Conservation (phyloP, 108 stramenopile species). For the Cylindrotheca fusiformis region DNA sequence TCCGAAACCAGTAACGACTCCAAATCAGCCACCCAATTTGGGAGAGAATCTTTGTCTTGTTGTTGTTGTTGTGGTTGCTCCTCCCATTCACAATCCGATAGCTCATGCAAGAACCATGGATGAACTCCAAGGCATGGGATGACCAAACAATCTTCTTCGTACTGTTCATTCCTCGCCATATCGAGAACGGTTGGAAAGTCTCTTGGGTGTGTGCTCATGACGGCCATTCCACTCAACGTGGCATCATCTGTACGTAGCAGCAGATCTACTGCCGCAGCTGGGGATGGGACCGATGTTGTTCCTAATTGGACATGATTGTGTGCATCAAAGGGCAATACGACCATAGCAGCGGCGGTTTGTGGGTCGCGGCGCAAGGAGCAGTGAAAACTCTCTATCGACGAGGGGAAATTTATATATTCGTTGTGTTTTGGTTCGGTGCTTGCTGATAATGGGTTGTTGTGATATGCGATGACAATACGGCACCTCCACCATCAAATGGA, state of each 20-base stretch:
- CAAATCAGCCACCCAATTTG: constrained; percentile 51
- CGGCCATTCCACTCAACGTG: constrained; percentile 60
- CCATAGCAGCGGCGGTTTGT: too few relatives aligned
- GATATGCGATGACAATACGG: too few relatives aligned
- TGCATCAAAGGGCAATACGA: constrained; percentile 64
- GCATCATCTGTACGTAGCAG: background rate
- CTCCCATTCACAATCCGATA: constrained; percentile 32
- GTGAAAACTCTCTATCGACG: too few relatives aligned
- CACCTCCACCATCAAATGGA: too few relatives aligned
- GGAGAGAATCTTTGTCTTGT: constrained; percentile 6
- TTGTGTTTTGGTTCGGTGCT: background rate
- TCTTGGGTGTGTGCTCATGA: constrained; percentile 87
- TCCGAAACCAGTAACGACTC: constrained; percentile 30
- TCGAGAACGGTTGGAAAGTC: constrained; percentile 55
- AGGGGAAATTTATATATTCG: background rate
- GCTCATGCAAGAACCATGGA: constrained; percentile 84
- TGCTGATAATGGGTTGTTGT: too few relatives aligned
- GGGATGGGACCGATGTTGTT: constrained; percentile 33
- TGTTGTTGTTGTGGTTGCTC: background rate
- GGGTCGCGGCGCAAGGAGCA: too few relatives aligned
- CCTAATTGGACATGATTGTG: constrained; percentile 86
- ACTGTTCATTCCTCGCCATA: constrained; percentile 11
- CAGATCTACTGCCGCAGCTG: constrained; percentile 3
- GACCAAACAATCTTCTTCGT: constrained; percentile 5
- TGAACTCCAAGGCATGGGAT: constrained; percentile 83